Evolutionary conservation across 257 asterid species (phyloP).

Genomic region (Penstemon barbatus): DNA sequence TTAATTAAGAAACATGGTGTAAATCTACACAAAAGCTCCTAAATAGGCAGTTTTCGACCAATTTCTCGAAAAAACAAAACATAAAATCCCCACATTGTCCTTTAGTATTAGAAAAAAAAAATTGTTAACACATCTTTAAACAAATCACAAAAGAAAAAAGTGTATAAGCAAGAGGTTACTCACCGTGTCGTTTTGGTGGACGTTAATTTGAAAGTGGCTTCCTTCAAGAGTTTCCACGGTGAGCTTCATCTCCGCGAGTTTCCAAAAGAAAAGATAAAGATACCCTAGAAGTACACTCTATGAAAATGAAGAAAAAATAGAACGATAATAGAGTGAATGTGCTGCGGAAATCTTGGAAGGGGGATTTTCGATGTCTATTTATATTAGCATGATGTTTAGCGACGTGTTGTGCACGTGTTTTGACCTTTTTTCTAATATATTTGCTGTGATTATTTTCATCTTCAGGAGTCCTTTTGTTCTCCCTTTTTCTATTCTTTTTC

Average conservation of each 20-base stretch:
- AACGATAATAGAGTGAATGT: too few relatives aligned
- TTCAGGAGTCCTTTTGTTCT: too few relatives aligned
- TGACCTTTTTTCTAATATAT: too few relatives aligned
- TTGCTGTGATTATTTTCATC: too few relatives aligned
- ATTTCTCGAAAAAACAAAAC: not conserved
- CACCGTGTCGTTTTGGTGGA: constrained; percentile 77
- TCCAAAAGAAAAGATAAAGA: not conserved
- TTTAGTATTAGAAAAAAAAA: not conserved
- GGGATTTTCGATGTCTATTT: not conserved
- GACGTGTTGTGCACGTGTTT: not conserved
- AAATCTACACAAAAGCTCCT: not conserved
- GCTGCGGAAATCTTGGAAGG: constrained; percentile 6
- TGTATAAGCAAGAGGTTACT: constrained; percentile 25
- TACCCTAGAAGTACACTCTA: constrained; percentile 6
- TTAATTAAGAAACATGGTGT: not conserved
- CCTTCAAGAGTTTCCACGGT: constrained; percentile 94
- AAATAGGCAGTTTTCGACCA: not conserved
- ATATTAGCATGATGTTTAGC: not conserved
- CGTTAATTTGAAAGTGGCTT: constrained; percentile 81
- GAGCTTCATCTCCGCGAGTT: constrained; percentile 70
- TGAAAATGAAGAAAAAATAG: too few relatives aligned
- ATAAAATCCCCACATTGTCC: not conserved
- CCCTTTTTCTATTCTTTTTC: too few relatives aligned
- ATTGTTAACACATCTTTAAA: not conserved
- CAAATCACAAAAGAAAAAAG: not conserved